Conservation (phyloP, 108 stramenopile genomes). For the Cyclotella sp. region DNA sequence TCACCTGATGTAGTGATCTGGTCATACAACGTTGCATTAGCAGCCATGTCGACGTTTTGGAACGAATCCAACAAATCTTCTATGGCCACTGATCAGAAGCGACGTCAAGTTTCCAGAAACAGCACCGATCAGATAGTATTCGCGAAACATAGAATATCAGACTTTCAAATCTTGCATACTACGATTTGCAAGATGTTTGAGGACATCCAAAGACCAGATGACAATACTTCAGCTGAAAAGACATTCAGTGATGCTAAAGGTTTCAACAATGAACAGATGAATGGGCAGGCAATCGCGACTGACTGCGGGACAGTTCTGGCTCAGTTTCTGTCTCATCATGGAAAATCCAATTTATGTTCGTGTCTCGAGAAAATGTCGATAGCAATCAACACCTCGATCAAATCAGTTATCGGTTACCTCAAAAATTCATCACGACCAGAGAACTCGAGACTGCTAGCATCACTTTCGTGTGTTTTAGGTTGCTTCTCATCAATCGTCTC, state of each 20-base stretch:
- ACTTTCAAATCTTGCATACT: slow-evolving; percentile 6
- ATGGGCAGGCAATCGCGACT: background rate
- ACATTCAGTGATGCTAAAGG: background rate
- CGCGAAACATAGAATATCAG: slow-evolving; percentile 8
- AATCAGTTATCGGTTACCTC: slow-evolving; percentile 24
- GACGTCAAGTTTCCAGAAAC: background rate
- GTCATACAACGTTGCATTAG: slow-evolving; percentile 24
- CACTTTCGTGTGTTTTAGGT: slow-evolving; percentile 31
- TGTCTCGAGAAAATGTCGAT: slow-evolving; percentile 32
- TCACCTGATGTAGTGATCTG: slow-evolving; percentile 8
- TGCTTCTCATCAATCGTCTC: slow-evolving; percentile 24
- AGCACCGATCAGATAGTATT: background rate
- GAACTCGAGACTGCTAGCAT: slow-evolving; percentile 18
- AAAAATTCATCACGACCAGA: background rate
- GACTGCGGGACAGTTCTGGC: slow-evolving; percentile 2
- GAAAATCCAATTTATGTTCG: slow-evolving; percentile 33
- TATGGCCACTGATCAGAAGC: background rate
- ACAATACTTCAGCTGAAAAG: background rate
- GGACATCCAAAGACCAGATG: background rate
- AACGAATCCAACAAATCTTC: slow-evolving; percentile 30
- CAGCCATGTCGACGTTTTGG: slow-evolving; percentile 29
- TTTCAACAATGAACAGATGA: background rate
- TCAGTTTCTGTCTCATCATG: slow-evolving; percentile 22
- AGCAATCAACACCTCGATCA: slow-evolving; percentile 21
- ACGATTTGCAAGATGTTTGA: slow-evolving; percentile 27